Conservation (phyloP, 1,139 yeast species). For the Hemisphaericaspora subhashii region DNA sequence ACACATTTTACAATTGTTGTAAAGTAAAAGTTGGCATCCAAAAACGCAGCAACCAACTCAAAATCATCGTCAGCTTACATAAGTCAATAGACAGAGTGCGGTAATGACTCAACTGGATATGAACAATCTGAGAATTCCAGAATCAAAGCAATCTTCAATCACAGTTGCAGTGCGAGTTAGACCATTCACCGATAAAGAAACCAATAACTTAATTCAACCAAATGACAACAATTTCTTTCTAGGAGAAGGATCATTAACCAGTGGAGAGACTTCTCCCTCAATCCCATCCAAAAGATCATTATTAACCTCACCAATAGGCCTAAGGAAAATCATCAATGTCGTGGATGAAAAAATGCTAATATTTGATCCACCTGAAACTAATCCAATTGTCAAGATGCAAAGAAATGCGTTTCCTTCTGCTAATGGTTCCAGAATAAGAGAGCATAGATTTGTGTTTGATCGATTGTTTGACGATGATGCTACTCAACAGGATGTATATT, state of each 20-base stretch:
- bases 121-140: not conserved
- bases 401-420: constrained; percentile 56
- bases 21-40: too few relatives aligned
- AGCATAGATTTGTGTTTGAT: constrained; percentile 83
- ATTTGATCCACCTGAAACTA: constrained; percentile 84
- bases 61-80: too few relatives aligned
- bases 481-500: constrained; percentile 67
- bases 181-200: constrained; percentile 71
- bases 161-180: constrained; percentile 81
- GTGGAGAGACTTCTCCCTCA: constrained; percentile 10
- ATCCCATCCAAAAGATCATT: constrained; percentile 7
- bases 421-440: constrained; percentile 51
- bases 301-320: constrained; percentile 43
- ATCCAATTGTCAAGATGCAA: constrained; percentile 63
- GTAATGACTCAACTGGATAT: too few relatives aligned
- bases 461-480: constrained; percentile 65
- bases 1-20: too few relatives aligned
- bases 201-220: constrained; percentile 39
- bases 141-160: constrained; percentile 61
- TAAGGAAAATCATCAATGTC: constrained; percentile 74
- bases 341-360: constrained; percentile 88
- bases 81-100: too few relatives aligned
- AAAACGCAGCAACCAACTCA: too few relatives aligned
- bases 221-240: constrained; percentile 44
- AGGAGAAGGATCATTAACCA: constrained; percentile 56